A percentile compares a stretch with the other conserved stretches of the same genome.
These are phyloP conservation scores for Garcia nutans DNA, from an alignment of 345 rosid genomes.

Conservation along the genomic window DNA sequence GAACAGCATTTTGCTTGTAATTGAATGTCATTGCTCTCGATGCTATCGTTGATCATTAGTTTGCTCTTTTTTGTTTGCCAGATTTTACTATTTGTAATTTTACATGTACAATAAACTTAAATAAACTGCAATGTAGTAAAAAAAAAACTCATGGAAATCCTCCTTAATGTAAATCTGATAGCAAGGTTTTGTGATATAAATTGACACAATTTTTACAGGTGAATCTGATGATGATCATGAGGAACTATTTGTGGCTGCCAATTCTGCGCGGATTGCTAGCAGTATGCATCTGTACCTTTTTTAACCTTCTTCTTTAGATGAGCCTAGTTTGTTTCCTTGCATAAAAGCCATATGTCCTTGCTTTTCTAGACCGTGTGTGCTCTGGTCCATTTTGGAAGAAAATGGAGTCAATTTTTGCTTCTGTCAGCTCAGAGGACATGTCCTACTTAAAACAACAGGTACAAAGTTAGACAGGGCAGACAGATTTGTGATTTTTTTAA, in stretches of 20 bases:
- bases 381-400: slow-evolving; percentile 83
- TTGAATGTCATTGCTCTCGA: not conserved
- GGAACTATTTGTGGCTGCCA: slow-evolving; percentile 80
- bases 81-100: not conserved
- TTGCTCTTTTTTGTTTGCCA: not conserved
- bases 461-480: slow-evolving; percentile 15
- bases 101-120: not conserved
- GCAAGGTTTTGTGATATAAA: slow-evolving; percentile 4
- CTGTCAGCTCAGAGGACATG: slow-evolving; percentile 58
- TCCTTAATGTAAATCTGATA: slow-evolving; percentile 3
- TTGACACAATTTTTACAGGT: slow-evolving; percentile 48
- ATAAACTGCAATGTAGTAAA: not conserved
- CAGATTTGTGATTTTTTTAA: slow-evolving; percentile 15
- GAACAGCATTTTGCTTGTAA: not conserved
- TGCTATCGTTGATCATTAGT: not conserved
- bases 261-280: slow-evolving; percentile 65
- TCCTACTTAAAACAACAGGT: slow-evolving; percentile 85
- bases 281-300: slow-evolving; percentile 46
- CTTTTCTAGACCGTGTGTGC: slow-evolving; percentile 61
- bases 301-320: not conserved
- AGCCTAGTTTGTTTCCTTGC: not conserved
- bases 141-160: not conserved
- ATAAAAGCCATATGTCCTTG: slow-evolving; percentile 16
- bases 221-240: slow-evolving; percentile 84
- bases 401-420: slow-evolving; percentile 69